Evolutionary conservation across 179 eudicot species (phyloP).

Genomic region (Actinidia arguta): DNA sequence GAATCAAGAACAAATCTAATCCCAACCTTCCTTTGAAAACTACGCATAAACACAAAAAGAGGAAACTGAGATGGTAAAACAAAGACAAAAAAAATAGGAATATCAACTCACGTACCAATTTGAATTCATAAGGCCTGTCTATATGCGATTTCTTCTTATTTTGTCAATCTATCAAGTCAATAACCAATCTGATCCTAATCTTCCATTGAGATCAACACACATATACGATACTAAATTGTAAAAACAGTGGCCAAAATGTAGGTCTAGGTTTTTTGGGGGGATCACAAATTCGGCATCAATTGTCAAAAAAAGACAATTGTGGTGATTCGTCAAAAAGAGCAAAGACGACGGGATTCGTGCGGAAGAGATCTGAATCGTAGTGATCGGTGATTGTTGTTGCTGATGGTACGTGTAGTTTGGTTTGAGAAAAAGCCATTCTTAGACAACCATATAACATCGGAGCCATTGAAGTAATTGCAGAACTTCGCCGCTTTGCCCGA

Average conservation of each 20-base stretch:
- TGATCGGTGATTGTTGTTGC: background rate
- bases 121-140: background rate
- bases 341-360: slow-evolving; percentile 10
- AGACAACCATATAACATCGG: slow-evolving; percentile 17
- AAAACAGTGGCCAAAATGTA: background rate
- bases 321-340: slow-evolving; percentile 1
- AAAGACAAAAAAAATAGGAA: background rate
- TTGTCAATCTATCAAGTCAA: slow-evolving; percentile 4
- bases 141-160: slow-evolving; percentile 9
- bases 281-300: background rate
- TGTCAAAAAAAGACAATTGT: background rate
- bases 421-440: slow-evolving; percentile 17
- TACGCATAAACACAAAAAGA: background rate
- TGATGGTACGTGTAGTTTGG: slow-evolving; percentile 8
- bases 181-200: background rate
- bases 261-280: background rate
- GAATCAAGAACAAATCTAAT: background rate
- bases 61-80: background rate
- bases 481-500: no score
- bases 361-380: background rate
- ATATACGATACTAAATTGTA: background rate
- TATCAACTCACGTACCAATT: slow-evolving; percentile 7
- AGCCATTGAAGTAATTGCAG: slow-evolving; percentile 14
- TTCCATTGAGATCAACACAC: background rate
- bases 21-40: background rate